A percentile compares a stretch with the other conserved stretches of the same genome.
These are phyloP conservation scores for Triangularia setosa DNA, from an alignment of 2,329 filamentous ascomycete species.

Conservation along the genomic window DNA sequence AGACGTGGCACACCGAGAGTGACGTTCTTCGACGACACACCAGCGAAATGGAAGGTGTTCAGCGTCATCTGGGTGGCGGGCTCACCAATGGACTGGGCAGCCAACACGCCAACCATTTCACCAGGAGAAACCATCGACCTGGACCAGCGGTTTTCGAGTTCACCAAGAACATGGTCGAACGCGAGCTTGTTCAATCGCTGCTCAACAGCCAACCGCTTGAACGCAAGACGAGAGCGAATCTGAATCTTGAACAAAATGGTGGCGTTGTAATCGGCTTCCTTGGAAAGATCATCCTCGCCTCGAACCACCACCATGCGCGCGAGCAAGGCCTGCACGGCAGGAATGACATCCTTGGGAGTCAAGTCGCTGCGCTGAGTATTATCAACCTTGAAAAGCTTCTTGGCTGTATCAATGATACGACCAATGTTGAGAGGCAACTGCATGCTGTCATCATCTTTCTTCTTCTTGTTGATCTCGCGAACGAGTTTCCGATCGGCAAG, in stretches of 20 bases:
- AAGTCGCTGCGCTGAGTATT: slow-evolving; percentile 83
- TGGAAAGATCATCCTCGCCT: slow-evolving; percentile 75
- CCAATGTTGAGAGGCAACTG: slow-evolving; percentile 89
- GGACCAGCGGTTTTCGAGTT: slow-evolving; percentile 83
- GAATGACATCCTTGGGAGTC: slow-evolving; percentile 81
- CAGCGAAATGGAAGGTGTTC: slow-evolving; percentile 99
- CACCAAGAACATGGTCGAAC: slow-evolving; percentile 87
- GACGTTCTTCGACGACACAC: slow-evolving; percentile 99
- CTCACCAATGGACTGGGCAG: slow-evolving; percentile 97
- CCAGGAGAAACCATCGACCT: slow-evolving; percentile 83
- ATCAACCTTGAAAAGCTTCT: slow-evolving; percentile 86
- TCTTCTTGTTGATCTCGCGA: slow-evolving; percentile 59
- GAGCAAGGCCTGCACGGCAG: slow-evolving; percentile 69
- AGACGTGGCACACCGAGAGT: slow-evolving; percentile 97
- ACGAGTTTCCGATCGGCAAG: slow-evolving; percentile 70
- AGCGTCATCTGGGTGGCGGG: slow-evolving; percentile 99
- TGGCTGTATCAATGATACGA: slow-evolving; percentile 86
- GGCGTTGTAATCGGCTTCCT: slow-evolving; percentile 82
- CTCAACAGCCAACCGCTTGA: slow-evolving; percentile 84
- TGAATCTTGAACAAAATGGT: slow-evolving; percentile 91
- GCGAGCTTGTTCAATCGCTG: slow-evolving; percentile 86
- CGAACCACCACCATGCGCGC: slow-evolving; percentile 80
- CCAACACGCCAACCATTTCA: slow-evolving; percentile 98
- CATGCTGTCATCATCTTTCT: slow-evolving; percentile 79
- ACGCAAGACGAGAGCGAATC: slow-evolving; percentile 82